phyloP scores from a whole-genome alignment of 495 filamentous ascomycete genomes.

The Tuber brumale region DNA sequence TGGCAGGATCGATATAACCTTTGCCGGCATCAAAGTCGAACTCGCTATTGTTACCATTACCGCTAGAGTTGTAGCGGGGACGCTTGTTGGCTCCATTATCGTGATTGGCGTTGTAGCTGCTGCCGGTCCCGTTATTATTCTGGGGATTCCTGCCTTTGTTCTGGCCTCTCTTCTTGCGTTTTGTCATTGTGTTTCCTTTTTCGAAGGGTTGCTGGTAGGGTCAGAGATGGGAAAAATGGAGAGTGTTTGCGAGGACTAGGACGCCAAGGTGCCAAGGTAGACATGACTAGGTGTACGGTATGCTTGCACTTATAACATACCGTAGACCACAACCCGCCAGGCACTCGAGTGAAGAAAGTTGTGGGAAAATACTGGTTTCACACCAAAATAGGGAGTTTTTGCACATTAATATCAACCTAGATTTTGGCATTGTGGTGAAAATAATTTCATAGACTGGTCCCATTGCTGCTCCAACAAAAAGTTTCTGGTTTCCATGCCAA shows the following conservation, averaged over 20 bases:
- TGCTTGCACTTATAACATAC: too few species aligned
- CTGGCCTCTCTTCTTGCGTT: neutral
- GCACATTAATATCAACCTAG: too few species aligned
- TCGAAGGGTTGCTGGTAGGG: neutral
- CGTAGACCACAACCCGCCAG: too few species aligned
- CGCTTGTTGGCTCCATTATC: constrained; percentile 9
- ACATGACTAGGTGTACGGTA: too few species aligned
- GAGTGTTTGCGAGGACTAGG: neutral
- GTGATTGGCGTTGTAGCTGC: constrained; percentile 7
- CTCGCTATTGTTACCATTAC: constrained; percentile 8
- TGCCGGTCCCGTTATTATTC: constrained; percentile 14
- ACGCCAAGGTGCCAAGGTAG: neutral
- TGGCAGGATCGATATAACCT: constrained; percentile 57
- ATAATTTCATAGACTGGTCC: too few species aligned
- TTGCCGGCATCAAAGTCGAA: constrained; percentile 18
- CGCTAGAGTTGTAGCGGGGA: constrained; percentile 10
- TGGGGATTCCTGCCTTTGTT: neutral
- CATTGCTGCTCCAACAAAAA: too few species aligned
- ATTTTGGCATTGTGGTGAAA: too few species aligned
- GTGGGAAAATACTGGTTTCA: too few species aligned
- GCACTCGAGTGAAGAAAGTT: too few species aligned
- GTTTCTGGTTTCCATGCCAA: too few species aligned
- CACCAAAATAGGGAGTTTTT: too few species aligned
- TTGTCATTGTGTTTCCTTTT: neutral
- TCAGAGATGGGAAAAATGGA: neutral